phyloP scores from a whole-genome alignment of 176 grass and related monocot species.

The Lolium rigidum region DNA sequence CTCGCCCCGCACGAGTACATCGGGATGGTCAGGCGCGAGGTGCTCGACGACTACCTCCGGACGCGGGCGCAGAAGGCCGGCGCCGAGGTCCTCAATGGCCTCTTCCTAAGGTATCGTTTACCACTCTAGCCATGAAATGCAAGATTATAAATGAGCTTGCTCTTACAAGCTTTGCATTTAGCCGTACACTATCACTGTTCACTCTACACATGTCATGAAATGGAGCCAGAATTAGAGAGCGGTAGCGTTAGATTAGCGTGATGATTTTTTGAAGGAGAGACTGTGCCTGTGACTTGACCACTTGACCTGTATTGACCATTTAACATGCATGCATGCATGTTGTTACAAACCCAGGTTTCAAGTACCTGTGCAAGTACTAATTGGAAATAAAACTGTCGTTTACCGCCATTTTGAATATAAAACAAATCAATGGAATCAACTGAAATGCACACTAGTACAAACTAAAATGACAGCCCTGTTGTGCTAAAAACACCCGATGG shows the following conservation, averaged over 20 bases:
- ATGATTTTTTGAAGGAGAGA: neutral
- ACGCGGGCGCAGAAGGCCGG: constrained; percentile 67
- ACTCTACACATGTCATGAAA: no score
- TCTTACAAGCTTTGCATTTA: neutral
- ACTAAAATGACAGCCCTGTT: neutral
- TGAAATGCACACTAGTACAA: neutral
- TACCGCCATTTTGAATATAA: neutral
- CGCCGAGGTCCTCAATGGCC: constrained; percentile 82
- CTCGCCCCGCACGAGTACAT: constrained; percentile 89
- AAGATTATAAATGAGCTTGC: no score
- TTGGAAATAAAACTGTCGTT: neutral
- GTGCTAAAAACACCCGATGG: neutral
- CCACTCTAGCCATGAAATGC: neutral
- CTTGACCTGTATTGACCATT: neutral
- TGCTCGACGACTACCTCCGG: constrained; percentile 88
- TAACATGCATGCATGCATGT: neutral
- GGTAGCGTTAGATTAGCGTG: neutral
- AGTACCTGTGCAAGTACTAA: neutral
- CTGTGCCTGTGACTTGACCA: neutral
- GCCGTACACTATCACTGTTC: neutral
- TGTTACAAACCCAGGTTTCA: neutral
- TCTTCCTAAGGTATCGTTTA: constrained; percentile 67
- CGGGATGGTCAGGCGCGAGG: constrained; percentile 96
- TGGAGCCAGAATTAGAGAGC: neutral
- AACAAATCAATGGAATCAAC: neutral